Percentiles rank a stretch among this genome's conserved stretches.
phyloP scores from a whole-genome alignment of 129 eudicot species.

The Artemisia tridentata region DNA sequence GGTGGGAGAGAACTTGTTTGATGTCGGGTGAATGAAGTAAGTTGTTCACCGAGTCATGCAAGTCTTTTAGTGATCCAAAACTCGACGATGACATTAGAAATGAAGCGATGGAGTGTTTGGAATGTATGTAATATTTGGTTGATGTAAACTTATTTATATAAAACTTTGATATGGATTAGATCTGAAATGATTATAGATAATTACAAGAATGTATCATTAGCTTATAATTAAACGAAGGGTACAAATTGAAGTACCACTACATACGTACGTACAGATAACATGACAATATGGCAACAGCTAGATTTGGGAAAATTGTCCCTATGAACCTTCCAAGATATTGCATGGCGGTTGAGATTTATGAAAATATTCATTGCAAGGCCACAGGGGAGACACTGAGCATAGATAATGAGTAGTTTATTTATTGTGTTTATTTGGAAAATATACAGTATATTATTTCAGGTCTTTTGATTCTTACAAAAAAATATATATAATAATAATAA shows the following conservation, averaged over 20 bases:
- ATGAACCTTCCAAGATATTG: constrained; percentile 34
- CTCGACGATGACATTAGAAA: constrained; percentile 38
- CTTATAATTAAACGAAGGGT: constrained; percentile 10
- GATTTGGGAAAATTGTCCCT: constrained; percentile 26
- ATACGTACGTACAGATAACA: constrained; percentile 25
- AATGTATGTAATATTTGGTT: constrained; percentile 6
- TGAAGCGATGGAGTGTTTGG: not conserved
- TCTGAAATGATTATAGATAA: constrained; percentile 33
- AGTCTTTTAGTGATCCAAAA: constrained; percentile 52
- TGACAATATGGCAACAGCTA: constrained; percentile 35
- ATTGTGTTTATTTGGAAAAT: not conserved
- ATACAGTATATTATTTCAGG: not conserved
- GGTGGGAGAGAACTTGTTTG: constrained; percentile 38
- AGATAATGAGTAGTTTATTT: no score
- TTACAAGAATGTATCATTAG: no score
- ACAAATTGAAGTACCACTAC: constrained; percentile 20
- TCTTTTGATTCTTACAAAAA: not conserved
- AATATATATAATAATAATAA: no score
- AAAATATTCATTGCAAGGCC: constrained; percentile 19
- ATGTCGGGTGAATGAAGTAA: constrained; percentile 56
- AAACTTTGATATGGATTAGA: constrained; percentile 28
- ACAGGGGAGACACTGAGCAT: constrained; percentile 1
- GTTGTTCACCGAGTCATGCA: constrained; percentile 74
- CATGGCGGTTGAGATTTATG: constrained; percentile 18
- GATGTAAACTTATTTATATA: constrained; percentile 7